Percentiles rank a stretch among this genome's conserved stretches.
phyloP scores from a whole-genome alignment of 805 yeast genomes.

The Metschnikowia hibisci region DNA sequence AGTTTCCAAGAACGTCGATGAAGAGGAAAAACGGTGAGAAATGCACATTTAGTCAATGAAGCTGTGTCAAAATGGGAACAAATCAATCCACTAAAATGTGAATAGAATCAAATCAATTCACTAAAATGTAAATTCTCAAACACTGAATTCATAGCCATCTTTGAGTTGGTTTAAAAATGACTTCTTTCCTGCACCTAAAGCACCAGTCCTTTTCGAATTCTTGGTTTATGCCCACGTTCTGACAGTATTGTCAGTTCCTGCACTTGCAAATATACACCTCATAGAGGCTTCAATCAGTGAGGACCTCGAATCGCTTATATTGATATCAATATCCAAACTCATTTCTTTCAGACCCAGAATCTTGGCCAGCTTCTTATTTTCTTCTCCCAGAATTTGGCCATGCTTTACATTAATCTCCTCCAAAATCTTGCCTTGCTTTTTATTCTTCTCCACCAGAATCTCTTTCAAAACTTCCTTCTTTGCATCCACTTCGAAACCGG shows the following conservation, averaged over 20 bases:
- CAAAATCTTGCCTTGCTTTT: neutral
- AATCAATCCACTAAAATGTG: no score
- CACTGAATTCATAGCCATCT: no score
- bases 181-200: neutral
- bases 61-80: no score
- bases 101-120: no score
- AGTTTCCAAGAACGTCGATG: no score
- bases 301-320: neutral
- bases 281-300: constrained; percentile 40
- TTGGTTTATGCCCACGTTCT: constrained; percentile 49
- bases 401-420: neutral
- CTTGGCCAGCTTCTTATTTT: constrained; percentile 22
- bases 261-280: constrained; percentile 62
- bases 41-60: no score
- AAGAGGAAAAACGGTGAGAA: no score
- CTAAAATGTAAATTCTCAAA: no score
- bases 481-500: constrained; percentile 32
- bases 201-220: no score
- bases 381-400: constrained; percentile 11
- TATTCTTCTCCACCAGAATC: no score
- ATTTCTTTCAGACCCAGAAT: neutral
- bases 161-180: neutral
- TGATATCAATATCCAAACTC: no score
- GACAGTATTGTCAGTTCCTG: constrained; percentile 55
- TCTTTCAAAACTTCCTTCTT: constrained; percentile 5